phyloP scores from a whole-genome alignment of 768 basidiomycete genomes.

The Leccinum disarticulatum region DNA sequence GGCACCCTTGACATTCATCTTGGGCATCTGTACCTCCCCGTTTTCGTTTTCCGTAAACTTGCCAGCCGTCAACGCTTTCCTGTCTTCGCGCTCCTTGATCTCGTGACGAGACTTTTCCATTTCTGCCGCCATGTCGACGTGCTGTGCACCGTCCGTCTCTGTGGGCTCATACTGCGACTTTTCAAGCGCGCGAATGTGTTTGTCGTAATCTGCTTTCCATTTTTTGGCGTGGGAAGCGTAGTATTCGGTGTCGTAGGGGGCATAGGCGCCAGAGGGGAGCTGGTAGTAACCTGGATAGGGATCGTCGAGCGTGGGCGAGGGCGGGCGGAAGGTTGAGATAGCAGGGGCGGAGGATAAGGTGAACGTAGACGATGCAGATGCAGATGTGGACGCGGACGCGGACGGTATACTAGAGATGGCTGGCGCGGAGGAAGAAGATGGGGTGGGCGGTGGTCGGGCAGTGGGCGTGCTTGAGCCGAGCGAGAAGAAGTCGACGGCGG shows the following conservation, averaged over 20 bases:
- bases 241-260: conserved; percentile 67
- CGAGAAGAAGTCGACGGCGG: conserved; percentile 67
- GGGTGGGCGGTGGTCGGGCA: conserved; percentile 5
- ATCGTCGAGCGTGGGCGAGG: conserved; percentile 72
- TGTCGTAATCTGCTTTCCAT: conserved; percentile 74
- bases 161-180: conserved; percentile 58
- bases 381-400: conserved; percentile 72
- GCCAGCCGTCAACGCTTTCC: conserved; percentile 71
- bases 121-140: conserved; percentile 66
- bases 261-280: conserved; percentile 78
- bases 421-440: conserved; percentile 3
- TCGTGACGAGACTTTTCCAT: conserved; percentile 78
- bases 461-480: conserved; percentile 40
- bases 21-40: conserved; percentile 57
- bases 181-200: conserved; percentile 70
- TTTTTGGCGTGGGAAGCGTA: conserved; percentile 66
- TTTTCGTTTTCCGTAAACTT: conserved; percentile 40
- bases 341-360: conserved; percentile 65
- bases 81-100: conserved; percentile 72
- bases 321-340: conserved; percentile 65
- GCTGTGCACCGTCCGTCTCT: conserved; percentile 45
- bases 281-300: conserved; percentile 88
- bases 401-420: conserved; percentile 46
- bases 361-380: conserved; percentile 68
- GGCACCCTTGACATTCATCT: conserved; percentile 82